A percentile compares a stretch with the other conserved stretches of the same genome.
Evolutionary conservation across 306 rosid species (phyloP).

Genomic region (Parietaria judaica): DNA sequence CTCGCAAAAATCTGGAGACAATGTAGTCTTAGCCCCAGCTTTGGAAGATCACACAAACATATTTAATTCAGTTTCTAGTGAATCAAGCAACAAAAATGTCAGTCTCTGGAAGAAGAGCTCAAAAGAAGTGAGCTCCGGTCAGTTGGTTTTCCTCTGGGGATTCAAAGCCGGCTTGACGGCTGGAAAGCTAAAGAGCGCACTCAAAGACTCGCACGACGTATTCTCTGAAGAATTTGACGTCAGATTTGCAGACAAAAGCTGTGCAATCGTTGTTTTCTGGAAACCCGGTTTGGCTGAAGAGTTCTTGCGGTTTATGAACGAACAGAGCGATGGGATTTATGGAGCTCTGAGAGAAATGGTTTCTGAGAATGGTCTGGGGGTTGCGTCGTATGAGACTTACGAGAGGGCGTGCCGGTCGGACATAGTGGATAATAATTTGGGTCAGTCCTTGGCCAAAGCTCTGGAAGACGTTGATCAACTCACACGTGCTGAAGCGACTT

Average conservation of each 20-base stretch:
- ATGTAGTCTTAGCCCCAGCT: slow-evolving; percentile 23
- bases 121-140: slow-evolving; percentile 41
- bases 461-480: slow-evolving; percentile 23
- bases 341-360: slow-evolving; percentile 52
- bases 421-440: slow-evolving; percentile 63
- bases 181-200: slow-evolving; percentile 42
- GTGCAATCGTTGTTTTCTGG: slow-evolving; percentile 76
- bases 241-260: slow-evolving; percentile 55
- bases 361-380: slow-evolving; percentile 53
- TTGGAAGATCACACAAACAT: slow-evolving; percentile 35
- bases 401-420: slow-evolving; percentile 41
- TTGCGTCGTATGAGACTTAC: slow-evolving; percentile 47
- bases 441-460: slow-evolving; percentile 44
- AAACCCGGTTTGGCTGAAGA: slow-evolving; percentile 39
- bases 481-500: slow-evolving; percentile 22
- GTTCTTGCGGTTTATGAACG: slow-evolving; percentile 35
- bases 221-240: slow-evolving; percentile 67
- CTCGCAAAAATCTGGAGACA: slow-evolving; percentile 18
- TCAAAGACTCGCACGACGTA: slow-evolving; percentile 38
- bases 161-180: slow-evolving; percentile 52
- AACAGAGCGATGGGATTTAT: slow-evolving; percentile 21
- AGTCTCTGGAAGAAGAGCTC: slow-evolving; percentile 43
- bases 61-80: slow-evolving; percentile 31
- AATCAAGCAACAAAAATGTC: slow-evolving; percentile 28
- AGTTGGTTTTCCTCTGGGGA: slow-evolving; percentile 80